phyloP scores from a whole-genome alignment of 176 grass and related monocot species.

The Raddia distichophylla region DNA sequence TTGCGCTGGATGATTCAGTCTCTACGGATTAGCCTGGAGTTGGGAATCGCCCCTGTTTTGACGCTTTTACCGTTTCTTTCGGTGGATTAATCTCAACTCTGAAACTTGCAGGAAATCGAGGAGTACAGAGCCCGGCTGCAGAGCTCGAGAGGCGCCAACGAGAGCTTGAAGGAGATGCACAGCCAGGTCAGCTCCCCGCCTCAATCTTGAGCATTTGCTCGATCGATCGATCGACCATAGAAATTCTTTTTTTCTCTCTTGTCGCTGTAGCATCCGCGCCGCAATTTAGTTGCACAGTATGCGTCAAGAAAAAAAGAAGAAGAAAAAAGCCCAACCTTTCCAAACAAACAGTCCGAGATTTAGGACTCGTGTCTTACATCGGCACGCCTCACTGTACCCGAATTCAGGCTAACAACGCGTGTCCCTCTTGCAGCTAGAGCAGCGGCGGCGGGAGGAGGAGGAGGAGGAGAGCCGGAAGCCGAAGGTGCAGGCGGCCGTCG shows the following conservation, averaged over 20 bases:
- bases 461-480: neutral
- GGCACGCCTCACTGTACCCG: neutral
- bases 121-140: conserved; percentile 44
- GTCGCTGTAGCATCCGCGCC: neutral
- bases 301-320: neutral
- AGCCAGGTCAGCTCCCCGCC: neutral
- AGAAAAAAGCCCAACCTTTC: conserved; percentile 23
- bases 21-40: neutral
- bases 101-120: conserved; percentile 45
- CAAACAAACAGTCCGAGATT: neutral
- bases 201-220: neutral
- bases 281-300: neutral
- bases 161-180: conserved; percentile 29
- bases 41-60: neutral
- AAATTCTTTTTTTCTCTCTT: no score
- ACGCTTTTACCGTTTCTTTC: neutral
- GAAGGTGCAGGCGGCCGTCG: neutral
- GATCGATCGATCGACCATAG: neutral
- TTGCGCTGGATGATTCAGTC: neutral
- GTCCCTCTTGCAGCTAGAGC: conserved; percentile 32
- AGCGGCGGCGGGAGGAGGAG: neutral
- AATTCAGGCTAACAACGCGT: conserved; percentile 6
- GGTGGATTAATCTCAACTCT: neutral
- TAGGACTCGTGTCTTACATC: neutral
- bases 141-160: conserved; percentile 25